Percentiles rank a stretch among this genome's conserved stretches.
Evolutionary conservation across 73 alveolate species (phyloP).

Genomic region (Paramecium caudatum): DNA sequence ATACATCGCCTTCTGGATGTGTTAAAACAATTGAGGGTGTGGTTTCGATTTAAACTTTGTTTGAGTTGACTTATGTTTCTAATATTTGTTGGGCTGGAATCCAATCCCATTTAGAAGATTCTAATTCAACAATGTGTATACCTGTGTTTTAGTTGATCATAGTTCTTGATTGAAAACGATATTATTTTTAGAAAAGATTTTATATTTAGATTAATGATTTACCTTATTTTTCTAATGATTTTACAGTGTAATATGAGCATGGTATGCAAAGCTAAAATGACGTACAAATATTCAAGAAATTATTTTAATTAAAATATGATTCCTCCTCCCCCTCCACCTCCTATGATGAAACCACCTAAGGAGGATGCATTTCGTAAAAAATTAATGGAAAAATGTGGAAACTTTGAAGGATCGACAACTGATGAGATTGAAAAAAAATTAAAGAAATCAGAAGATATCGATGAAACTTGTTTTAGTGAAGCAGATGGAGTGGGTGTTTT

Average conservation of each 20-base stretch:
- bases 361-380: constrained; percentile 3
- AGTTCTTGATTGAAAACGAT: constrained; percentile 1
- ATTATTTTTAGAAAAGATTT: constrained; percentile 39
- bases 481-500: constrained; percentile 60
- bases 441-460: constrained; percentile 40
- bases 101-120: constrained; percentile 67
- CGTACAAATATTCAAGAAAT: not conserved
- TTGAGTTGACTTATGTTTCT: not conserved
- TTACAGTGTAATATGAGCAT: constrained; percentile 21
- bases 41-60: constrained; percentile 25
- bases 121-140: not conserved
- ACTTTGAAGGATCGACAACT: constrained; percentile 19
- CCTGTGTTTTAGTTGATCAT: constrained; percentile 54
- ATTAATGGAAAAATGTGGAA: not conserved
- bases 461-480: constrained; percentile 51
- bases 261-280: constrained; percentile 45
- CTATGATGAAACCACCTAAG: not conserved
- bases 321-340: constrained; percentile 71
- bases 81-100: constrained; percentile 45
- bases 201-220: constrained; percentile 35
- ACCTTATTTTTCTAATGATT: constrained; percentile 18
- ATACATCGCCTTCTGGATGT: constrained; percentile 72
- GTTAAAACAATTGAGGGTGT: constrained; percentile 64
- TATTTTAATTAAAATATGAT: constrained; percentile 32
- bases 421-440: constrained; percentile 19